Evolutionary conservation across 2,329 filamentous ascomycete species (phyloP).

Genomic region (Penicillium sp.): DNA sequence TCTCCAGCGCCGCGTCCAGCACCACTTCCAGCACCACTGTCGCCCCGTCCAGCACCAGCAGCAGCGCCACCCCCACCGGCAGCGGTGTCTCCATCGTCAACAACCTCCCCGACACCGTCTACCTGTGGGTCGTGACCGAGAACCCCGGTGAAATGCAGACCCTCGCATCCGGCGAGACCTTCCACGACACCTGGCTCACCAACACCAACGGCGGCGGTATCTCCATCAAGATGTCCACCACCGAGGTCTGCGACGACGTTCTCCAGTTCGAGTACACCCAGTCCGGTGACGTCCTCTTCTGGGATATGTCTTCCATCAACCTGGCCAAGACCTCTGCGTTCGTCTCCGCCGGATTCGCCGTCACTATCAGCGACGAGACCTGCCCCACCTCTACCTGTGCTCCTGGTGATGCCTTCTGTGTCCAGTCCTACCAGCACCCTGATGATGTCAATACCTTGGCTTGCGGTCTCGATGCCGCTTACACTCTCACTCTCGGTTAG

Average conservation of each 20-base stretch:
- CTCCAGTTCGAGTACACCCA: slow-evolving; percentile 37
- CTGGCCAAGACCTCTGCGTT: slow-evolving; percentile 22
- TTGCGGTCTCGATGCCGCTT: slow-evolving; percentile 21
- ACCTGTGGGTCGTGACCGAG: slow-evolving; percentile 30
- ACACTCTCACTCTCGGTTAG: slow-evolving; percentile 41
- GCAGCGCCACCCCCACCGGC: slow-evolving; percentile 10
- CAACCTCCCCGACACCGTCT: slow-evolving; percentile 26
- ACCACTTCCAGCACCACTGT: not conserved
- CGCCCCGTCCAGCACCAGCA: not conserved
- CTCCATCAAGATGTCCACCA: slow-evolving; percentile 34
- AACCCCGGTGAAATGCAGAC: slow-evolving; percentile 20
- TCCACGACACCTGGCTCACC: slow-evolving; percentile 28
- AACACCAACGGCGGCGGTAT: slow-evolving; percentile 33
- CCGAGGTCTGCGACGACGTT: slow-evolving; percentile 17
- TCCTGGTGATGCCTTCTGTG: slow-evolving; percentile 25
- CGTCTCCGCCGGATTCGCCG: slow-evolving; percentile 25
- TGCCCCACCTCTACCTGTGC: slow-evolving; percentile 26
- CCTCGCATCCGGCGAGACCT: slow-evolving; percentile 18
- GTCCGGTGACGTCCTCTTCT: slow-evolving; percentile 25
- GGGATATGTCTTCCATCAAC: slow-evolving; percentile 35
- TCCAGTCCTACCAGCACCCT: slow-evolving; percentile 29
- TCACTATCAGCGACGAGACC: slow-evolving; percentile 22
- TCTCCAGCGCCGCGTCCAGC: slow-evolving; percentile 1
- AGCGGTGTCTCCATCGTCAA: slow-evolving; percentile 28
- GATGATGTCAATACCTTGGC: slow-evolving; percentile 29